Conservation (phyloP, 2,329 filamentous ascomycete species). For the Dendryphion nanum region DNA sequence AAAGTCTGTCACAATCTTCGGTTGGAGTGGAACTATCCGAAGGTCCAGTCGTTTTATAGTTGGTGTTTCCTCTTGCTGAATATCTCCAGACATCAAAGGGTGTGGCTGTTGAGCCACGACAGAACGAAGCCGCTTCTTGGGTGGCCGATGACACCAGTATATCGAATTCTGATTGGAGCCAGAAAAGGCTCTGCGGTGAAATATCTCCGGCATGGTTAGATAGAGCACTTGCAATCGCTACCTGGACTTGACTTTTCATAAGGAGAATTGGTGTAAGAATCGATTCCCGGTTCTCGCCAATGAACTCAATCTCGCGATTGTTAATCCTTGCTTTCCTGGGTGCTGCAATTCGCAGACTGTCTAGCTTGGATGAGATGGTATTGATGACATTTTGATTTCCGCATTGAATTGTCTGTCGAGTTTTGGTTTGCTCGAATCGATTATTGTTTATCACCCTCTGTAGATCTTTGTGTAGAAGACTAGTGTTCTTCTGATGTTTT, state of each 20-base stretch:
- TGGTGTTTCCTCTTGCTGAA: neutral
- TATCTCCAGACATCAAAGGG: slow-evolving; percentile 4
- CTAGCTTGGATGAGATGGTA: neutral
- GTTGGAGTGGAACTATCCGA: neutral
- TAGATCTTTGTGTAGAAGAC: neutral
- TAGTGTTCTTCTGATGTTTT: neutral
- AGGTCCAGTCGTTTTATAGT: neutral
- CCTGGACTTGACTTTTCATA: slow-evolving; percentile 1
- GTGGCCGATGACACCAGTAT: slow-evolving; percentile 2
- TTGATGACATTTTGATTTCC: neutral
- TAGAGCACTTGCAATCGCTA: neutral
- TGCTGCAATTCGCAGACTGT: neutral
- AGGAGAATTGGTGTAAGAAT: slow-evolving; percentile 2
- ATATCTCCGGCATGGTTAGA: neutral
- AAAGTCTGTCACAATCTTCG: too few relatives aligned
- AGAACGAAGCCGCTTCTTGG: slow-evolving; percentile 3
- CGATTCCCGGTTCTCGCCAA: slow-evolving; percentile 1
- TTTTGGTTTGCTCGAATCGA: neutral
- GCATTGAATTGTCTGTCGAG: neutral
- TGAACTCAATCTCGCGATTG: slow-evolving; percentile 3
- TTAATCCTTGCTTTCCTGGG: neutral
- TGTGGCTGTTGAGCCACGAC: slow-evolving; percentile 4
- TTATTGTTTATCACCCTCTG: neutral
- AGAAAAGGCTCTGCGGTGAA: slow-evolving; percentile 2
- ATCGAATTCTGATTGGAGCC: slow-evolving; percentile 4